phyloP scores from a whole-genome alignment of 1,284 basidiomycete genomes.

The Taiwanofungus camphoratus region DNA sequence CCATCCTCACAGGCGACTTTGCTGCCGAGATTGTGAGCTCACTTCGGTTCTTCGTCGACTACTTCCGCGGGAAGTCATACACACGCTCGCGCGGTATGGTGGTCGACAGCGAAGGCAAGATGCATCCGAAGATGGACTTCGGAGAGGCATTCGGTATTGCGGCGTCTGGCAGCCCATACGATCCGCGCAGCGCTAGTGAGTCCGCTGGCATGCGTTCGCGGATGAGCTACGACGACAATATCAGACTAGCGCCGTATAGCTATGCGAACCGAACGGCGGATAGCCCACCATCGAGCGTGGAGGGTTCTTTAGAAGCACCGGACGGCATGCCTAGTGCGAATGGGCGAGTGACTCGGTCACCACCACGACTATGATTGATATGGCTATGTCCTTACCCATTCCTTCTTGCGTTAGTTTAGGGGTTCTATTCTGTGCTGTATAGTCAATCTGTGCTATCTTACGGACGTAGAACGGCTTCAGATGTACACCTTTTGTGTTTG shows the following conservation, averaged over 20 bases:
- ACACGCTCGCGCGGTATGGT: constrained; percentile 32
- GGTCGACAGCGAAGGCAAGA: constrained; percentile 22
- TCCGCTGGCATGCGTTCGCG: constrained; percentile 13
- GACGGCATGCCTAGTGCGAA: no score
- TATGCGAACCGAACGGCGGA: no score
- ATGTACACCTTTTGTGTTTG: no score
- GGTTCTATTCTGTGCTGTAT: no score
- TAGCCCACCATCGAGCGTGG: no score
- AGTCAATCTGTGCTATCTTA: no score
- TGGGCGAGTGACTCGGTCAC: no score
- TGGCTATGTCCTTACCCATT: no score
- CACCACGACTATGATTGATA: no score
- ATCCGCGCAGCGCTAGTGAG: constrained; percentile 8
- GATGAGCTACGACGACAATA: constrained; percentile 40
- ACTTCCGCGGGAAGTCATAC: constrained; percentile 38
- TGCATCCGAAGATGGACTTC: constrained; percentile 31
- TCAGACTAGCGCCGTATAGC: constrained; percentile 39
- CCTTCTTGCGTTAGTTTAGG: no score
- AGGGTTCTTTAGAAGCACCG: no score
- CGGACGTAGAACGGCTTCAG: no score
- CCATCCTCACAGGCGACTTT: constrained; percentile 52
- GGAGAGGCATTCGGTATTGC: constrained; percentile 48
- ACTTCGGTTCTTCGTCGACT: constrained; percentile 55
- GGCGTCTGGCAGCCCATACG: constrained; percentile 11
- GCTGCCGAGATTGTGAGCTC: constrained; percentile 56